phyloP scores from a whole-genome alignment of 345 rosid species.

The Excoecaria agallocha region DNA sequence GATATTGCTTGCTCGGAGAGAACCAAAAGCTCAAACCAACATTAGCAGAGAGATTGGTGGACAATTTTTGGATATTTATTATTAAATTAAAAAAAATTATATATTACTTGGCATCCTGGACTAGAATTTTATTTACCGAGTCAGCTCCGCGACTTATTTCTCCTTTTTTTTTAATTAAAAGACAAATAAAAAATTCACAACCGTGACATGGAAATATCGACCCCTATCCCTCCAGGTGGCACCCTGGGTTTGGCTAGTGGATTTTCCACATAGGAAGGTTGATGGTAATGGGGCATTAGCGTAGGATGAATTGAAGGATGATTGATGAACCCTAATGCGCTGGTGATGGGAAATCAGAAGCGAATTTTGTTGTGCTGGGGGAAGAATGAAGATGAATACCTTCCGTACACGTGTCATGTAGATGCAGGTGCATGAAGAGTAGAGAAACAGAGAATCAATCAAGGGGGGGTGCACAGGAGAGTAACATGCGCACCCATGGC shows the following conservation, averaged over 20 bases:
- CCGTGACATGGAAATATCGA: constrained; percentile 19
- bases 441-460: neutral
- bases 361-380: neutral
- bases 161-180: no score
- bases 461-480: neutral
- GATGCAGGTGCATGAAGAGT: no score
- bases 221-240: constrained; percentile 13
- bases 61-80: neutral
- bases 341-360: neutral
- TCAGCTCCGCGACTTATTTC: neutral
- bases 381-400: neutral
- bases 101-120: neutral
- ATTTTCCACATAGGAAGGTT: neutral
- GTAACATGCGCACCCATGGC: neutral
- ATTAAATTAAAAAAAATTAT: neutral
- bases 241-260: neutral
- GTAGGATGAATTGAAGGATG: neutral
- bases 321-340: neutral
- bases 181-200: neutral
- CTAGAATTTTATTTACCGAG: neutral
- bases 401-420: constrained; percentile 10
- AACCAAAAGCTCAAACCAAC: constrained; percentile 10
- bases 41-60: neutral
- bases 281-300: neutral
- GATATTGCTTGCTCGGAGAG: neutral